Evolutionary conservation across 2,329 filamentous ascomycete species (phyloP), one percentile per base, ranked within the genome.

Genomic region (Ophiostoma quercus): DNA sequence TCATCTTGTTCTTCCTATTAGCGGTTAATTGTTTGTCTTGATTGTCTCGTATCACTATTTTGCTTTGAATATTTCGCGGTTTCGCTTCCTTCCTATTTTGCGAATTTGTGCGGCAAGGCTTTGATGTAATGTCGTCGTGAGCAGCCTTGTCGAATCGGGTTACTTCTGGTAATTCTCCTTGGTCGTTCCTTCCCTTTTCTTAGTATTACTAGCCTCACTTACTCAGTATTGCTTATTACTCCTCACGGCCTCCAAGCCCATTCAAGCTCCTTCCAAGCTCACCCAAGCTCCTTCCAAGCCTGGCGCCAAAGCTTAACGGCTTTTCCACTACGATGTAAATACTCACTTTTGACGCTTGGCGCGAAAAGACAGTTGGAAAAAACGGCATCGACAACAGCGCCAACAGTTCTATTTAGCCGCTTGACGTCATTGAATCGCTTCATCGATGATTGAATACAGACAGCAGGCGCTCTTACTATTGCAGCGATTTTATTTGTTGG

Each of bases 131-230:
- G 60, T 65, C 16, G 60, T 65, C n/a, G 60, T 7, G 7, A 65
- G 12, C 29, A 65, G 60, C 60, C 60, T 39, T 39, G 34, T 65
- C 60, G 14, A 39, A 65, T 65, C 32, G 32, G 60, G 60, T 32
- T 65, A 65, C 51, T 11, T 25, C 3, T 57, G n/a, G 9, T 29
- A 57, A 57, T 29, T 57, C 22, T 57, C 51, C 22, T 57, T 25
- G 22, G 22, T 22, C 19, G 51, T 57, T 47, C 43, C 43, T 22
- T 57, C 57, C 57, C 57, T 14, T 29, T 32, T 34, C 2, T 34
- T 29, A 62, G 57, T 29, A 29, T 60, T 22, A 60, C 22, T 60
- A 47, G 43, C 43, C 19, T 47, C 16, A 6, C 16, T 29, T 29
- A 29, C 25, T 29, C 25, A 29, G 25, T 29, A 29, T 29, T 29